phyloP scores from a whole-genome alignment of 2,329 filamentous ascomycete genomes.

The Trichophyton mentagrophytes region DNA sequence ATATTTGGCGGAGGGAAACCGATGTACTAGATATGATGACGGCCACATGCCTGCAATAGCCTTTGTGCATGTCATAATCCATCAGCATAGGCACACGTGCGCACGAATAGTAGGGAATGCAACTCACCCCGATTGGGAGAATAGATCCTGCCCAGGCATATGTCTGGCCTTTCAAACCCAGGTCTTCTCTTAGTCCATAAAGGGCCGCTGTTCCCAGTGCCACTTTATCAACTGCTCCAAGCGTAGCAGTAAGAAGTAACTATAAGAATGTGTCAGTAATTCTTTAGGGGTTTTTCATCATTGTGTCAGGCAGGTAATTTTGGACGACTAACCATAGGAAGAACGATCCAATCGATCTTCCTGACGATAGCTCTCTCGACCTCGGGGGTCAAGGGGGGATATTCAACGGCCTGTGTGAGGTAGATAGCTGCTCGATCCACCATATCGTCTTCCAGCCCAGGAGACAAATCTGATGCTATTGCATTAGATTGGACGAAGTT shows the following conservation, averaged over 20 bases:
- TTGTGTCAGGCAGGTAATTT: neutral
- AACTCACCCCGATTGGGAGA: conserved; percentile 17
- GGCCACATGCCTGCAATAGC: conserved; percentile 37
- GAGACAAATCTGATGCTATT: neutral
- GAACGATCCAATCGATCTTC: conserved; percentile 44
- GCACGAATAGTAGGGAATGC: neutral
- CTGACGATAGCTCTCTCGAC: conserved; percentile 26
- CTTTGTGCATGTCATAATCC: conserved; percentile 16
- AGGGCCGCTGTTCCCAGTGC: conserved; percentile 35
- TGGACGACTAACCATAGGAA: conserved; percentile 41
- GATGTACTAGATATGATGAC: conserved; percentile 32
- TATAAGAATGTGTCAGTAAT: conserved; percentile 3
- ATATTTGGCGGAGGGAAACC: conserved; percentile 38
- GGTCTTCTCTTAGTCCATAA: conserved; percentile 41
- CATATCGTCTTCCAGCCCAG: neutral
- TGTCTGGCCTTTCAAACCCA: conserved; percentile 37
- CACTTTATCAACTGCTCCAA: conserved; percentile 22
- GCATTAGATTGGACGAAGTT: neutral
- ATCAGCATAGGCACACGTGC: neutral
- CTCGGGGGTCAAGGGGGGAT: conserved; percentile 16
- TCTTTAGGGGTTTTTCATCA: neutral
- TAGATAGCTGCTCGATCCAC: conserved; percentile 20
- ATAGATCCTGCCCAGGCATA: conserved; percentile 38
- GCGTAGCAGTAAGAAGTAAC: conserved; percentile 19
- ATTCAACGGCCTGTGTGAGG: conserved; percentile 14